These are phyloP conservation scores for Calonectria hawksworthii DNA, from an alignment of 2,329 filamentous ascomycete species.

Conservation along the genomic window DNA sequence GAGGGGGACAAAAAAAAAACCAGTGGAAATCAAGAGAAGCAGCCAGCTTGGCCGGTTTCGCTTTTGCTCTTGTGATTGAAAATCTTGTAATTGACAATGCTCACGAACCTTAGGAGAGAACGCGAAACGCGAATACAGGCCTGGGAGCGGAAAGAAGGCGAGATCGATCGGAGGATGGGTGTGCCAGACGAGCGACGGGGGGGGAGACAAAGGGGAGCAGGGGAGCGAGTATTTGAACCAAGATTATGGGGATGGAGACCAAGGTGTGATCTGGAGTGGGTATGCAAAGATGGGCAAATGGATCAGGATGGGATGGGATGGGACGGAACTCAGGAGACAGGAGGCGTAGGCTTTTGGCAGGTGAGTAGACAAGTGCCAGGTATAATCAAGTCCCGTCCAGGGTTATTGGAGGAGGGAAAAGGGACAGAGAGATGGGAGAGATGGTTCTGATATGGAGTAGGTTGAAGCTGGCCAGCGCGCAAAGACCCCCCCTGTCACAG, in stretches of 20 bases:
- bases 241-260: constrained; percentile 49
- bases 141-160: constrained; percentile 43
- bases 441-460: constrained; percentile 39
- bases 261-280: constrained; percentile 53
- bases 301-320: constrained; percentile 49
- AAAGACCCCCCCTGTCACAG: constrained; percentile 42
- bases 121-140: constrained; percentile 37
- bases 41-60: constrained; percentile 29
- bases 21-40: constrained; percentile 28
- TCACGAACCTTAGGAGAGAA: constrained; percentile 38
- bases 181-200: constrained; percentile 48
- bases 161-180: constrained; percentile 49
- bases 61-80: constrained; percentile 22
- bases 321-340: constrained; percentile 41
- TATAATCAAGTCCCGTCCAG: constrained; percentile 34
- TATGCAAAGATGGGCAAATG: constrained; percentile 51
- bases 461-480: constrained; percentile 37
- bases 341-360: constrained; percentile 46
- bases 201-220: constrained; percentile 49
- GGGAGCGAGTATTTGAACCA: constrained; percentile 53
- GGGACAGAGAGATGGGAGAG: constrained; percentile 33
- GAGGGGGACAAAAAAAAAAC: constrained; percentile 20
- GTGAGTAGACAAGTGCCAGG: constrained; percentile 34
- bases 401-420: constrained; percentile 26
- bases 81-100: constrained; percentile 33